Conservation (phyloP, 164 flowering plant species). For the Houttuynia cordata region DNA sequence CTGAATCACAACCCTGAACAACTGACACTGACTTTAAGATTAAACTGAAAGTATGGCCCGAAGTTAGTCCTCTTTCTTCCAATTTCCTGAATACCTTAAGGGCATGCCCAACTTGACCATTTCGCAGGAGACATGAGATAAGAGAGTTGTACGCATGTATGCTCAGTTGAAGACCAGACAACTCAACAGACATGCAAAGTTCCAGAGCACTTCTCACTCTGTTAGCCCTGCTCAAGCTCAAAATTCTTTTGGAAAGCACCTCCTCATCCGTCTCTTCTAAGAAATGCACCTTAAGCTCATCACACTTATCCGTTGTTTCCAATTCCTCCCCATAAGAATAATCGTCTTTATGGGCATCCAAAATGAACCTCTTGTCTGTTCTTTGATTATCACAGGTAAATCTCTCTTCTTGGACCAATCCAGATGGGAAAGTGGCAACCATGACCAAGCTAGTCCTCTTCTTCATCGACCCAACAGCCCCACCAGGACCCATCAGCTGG, state of each 20-base stretch:
- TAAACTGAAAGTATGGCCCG: slow-evolving; percentile 72
- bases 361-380: neutral
- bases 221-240: slow-evolving; percentile 66
- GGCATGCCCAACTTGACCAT: slow-evolving; percentile 34
- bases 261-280: slow-evolving; percentile 69
- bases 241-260: slow-evolving; percentile 46
- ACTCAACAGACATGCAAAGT: slow-evolving; percentile 55
- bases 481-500: too few species aligned
- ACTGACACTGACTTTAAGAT: slow-evolving; percentile 58
- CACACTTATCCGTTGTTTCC: slow-evolving; percentile 1
- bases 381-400: neutral
- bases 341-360: neutral
- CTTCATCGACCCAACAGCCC: neutral
- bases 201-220: slow-evolving; percentile 59
- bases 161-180: slow-evolving; percentile 39
- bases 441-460: neutral
- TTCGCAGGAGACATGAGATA: slow-evolving; percentile 64
- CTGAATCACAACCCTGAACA: slow-evolving; percentile 35
- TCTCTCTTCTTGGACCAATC: neutral
- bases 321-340: neutral
- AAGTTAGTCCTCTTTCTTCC: slow-evolving; percentile 33
- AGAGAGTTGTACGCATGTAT: slow-evolving; percentile 75
- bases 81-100: slow-evolving; percentile 43
- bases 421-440: neutral
- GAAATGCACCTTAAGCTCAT: slow-evolving; percentile 27